These are phyloP conservation scores for Phyllosticta citribraziliensis DNA, from an alignment of 2,329 filamentous ascomycete species.

Conservation along the genomic window DNA sequence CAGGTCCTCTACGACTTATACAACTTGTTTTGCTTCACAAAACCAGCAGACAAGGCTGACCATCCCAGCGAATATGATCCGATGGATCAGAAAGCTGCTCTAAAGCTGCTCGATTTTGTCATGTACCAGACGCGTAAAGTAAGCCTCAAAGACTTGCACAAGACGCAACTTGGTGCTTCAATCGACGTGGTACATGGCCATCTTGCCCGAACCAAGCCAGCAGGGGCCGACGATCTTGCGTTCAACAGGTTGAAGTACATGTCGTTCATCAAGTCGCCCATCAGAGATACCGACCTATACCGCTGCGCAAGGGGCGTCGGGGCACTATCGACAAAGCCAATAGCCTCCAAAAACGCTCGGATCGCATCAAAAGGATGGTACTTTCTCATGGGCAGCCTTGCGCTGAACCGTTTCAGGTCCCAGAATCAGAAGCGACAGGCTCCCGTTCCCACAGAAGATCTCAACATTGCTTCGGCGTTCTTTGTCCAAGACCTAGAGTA, in stretches of 20 bases:
- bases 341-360: slow-evolving; percentile 54
- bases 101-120: slow-evolving; percentile 74
- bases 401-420: slow-evolving; percentile 74
- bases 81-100: slow-evolving; percentile 69
- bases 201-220: slow-evolving; percentile 63
- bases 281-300: slow-evolving; percentile 73
- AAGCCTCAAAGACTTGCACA: slow-evolving; percentile 82
- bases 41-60: slow-evolving; percentile 36
- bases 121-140: slow-evolving; percentile 72
- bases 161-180: slow-evolving; percentile 78
- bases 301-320: slow-evolving; percentile 71
- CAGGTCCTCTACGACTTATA: slow-evolving; percentile 45
- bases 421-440: slow-evolving; percentile 72
- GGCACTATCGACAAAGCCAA: slow-evolving; percentile 29
- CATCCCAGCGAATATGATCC: slow-evolving; percentile 68
- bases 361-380: slow-evolving; percentile 83
- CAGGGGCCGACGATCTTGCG: slow-evolving; percentile 59
- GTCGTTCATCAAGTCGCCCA: slow-evolving; percentile 69
- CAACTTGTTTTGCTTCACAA: slow-evolving; percentile 26
- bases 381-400: slow-evolving; percentile 80
- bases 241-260: slow-evolving; percentile 79
- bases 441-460: slow-evolving; percentile 70
- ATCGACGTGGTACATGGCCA: slow-evolving; percentile 91
- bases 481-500: slow-evolving; percentile 76
- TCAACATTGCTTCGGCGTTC: slow-evolving; percentile 72